These are phyloP conservation scores for Gastrolobium bilobum DNA, from an alignment of 306 rosid species.

Conservation along the genomic window DNA sequence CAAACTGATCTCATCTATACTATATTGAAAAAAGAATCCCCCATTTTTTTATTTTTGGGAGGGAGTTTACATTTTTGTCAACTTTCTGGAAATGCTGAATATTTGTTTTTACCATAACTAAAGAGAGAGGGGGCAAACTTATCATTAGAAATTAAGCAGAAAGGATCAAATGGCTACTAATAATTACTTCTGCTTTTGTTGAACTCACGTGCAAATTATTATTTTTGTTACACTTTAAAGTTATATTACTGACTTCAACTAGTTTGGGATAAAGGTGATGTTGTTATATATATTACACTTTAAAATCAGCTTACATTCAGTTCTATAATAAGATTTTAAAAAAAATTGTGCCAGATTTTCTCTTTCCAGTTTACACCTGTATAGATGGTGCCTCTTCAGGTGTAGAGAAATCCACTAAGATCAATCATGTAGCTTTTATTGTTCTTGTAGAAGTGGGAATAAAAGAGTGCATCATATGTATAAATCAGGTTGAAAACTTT, in stretches of 20 bases:
- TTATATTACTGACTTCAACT: too few species aligned
- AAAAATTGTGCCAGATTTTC: not conserved
- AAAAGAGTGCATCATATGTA: not conserved
- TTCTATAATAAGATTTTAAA: not conserved
- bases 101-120: not conserved
- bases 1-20: not conserved
- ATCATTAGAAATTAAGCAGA: not conserved
- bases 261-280: too few species aligned
- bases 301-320: not conserved
- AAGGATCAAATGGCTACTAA: not conserved
- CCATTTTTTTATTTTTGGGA: too few species aligned
- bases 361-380: not conserved
- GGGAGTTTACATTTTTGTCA: not conserved
- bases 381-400: not conserved
- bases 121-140: not conserved
- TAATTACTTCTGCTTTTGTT: not conserved
- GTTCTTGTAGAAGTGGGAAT: slow-evolving; percentile 5
- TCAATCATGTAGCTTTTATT: not conserved
- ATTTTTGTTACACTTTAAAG: not conserved
- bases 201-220: not conserved
- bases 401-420: not conserved
- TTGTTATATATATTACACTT: not conserved
- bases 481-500: not conserved
- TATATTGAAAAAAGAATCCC: not conserved
- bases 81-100: not conserved